phyloP scores from a whole-genome alignment of 768 basidiomycete species.

The Tephrocybe sp. region DNA sequence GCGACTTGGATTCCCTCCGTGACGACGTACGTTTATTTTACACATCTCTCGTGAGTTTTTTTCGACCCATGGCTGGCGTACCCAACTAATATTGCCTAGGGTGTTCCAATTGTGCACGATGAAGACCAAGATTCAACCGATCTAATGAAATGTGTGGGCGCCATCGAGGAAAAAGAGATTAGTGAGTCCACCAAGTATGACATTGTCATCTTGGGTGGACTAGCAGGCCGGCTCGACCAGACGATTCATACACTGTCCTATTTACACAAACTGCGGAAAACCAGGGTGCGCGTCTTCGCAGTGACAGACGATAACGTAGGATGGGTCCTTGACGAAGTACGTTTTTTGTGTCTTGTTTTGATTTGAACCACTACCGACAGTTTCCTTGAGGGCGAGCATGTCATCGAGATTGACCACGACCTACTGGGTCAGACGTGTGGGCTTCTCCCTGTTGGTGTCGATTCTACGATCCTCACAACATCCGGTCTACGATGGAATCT shows the following conservation, averaged over 20 bases:
- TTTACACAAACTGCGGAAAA: constrained; percentile 75
- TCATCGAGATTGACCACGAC: constrained; percentile 70
- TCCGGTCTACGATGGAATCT: constrained; percentile 89
- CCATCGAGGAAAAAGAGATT: constrained; percentile 61
- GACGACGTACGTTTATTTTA: constrained; percentile 76
- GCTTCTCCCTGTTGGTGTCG: constrained; percentile 88
- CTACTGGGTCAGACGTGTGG: constrained; percentile 89
- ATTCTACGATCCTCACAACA: constrained; percentile 75
- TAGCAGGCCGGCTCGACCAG: constrained; percentile 92
- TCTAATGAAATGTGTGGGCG: constrained; percentile 86
- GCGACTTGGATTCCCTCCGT: constrained; percentile 89
- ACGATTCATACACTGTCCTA: constrained; percentile 88
- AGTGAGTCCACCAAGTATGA: constrained; percentile 53
- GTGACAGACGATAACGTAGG: constrained; percentile 90
- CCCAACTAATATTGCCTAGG: constrained; percentile 38
- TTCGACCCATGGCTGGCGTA: background rate
- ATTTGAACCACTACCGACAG: no score
- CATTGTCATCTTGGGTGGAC: constrained; percentile 81
- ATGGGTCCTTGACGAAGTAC: constrained; percentile 82
- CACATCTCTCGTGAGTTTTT: constrained; percentile 45
- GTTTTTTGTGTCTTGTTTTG: background rate
- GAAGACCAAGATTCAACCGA: constrained; percentile 85
- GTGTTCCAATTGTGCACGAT: constrained; percentile 68
- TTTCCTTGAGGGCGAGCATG: constrained; percentile 71
- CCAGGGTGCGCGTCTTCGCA: constrained; percentile 60